A percentile compares a stretch with the other conserved stretches of the same genome.
phyloP scores from a whole-genome alignment of 805 yeast genomes.

The Dipodascus albidus region DNA sequence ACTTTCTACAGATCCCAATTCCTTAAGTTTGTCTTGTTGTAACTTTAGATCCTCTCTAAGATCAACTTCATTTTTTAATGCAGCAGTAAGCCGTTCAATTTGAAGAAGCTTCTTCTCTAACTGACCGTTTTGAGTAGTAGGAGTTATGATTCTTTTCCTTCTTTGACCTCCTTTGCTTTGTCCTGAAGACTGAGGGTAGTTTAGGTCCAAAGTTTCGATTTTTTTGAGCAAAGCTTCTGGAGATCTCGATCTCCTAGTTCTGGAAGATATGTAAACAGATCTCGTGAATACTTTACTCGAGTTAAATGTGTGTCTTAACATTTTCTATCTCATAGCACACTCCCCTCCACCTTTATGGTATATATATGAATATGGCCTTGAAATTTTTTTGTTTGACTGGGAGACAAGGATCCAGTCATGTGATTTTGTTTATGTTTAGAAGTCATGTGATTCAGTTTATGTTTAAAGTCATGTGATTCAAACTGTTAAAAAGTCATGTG shows the following conservation, averaged over 20 bases:
- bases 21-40: slow-evolving; percentile 1
- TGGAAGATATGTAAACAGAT: background rate
- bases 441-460: background rate
- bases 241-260: background rate
- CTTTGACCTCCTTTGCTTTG: background rate
- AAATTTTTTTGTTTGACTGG: too few species aligned
- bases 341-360: background rate
- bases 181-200: slow-evolving; percentile 3
- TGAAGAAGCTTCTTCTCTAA: slow-evolving; percentile 2
- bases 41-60: background rate
- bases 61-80: background rate
- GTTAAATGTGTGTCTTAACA: background rate
- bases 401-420: too few species aligned
- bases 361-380: background rate
- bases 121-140: background rate
- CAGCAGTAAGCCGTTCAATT: background rate
- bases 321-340: background rate
- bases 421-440: too few species aligned
- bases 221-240: background rate
- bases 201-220: background rate
- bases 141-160: background rate
- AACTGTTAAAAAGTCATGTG: too few species aligned
- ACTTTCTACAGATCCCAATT: slow-evolving; percentile 4
- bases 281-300: background rate
- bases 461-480: too few species aligned